Evolutionary conservation across 306 rosid species (phyloP).

Genomic region (Cucumis cinereus): DNA sequence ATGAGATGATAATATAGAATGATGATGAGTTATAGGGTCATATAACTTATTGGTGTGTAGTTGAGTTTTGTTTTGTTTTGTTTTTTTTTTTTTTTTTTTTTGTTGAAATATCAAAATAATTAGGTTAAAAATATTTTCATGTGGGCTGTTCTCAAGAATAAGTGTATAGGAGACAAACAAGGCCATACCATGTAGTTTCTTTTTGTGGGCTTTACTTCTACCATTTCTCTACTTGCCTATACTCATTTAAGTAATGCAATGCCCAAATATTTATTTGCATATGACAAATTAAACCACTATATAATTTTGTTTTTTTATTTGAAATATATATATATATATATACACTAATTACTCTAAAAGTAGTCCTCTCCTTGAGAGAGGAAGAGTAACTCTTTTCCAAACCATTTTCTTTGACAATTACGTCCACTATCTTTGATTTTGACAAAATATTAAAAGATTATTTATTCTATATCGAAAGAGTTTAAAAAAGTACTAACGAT

Average conservation of each 20-base stretch:
- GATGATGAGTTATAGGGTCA: not conserved
- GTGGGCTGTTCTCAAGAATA: not conserved
- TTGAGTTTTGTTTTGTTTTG: not conserved
- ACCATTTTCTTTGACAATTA: too few relatives aligned
- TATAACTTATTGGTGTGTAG: not conserved
- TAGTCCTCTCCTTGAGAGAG: too few relatives aligned
- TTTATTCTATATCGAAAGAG: too few relatives aligned
- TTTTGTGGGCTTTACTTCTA: conserved; percentile 5
- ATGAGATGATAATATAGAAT: not conserved
- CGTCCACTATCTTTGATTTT: too few relatives aligned
- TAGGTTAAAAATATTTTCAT: not conserved
- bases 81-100: too few relatives aligned
- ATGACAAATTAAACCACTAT: not conserved
- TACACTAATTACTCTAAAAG: too few relatives aligned
- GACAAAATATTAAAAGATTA: too few relatives aligned
- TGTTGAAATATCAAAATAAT: not conserved
- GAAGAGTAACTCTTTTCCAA: too few relatives aligned
- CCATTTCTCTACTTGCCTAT: not conserved
- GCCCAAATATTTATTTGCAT: not conserved
- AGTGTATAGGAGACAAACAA: conserved; percentile 2
- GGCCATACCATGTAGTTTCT: conserved; percentile 7
- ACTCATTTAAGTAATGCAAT: not conserved
- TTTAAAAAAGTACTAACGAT: too few relatives aligned
- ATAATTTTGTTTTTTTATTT: not conserved
- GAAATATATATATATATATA: too few relatives aligned